Percentiles rank a stretch among this genome's conserved stretches.
These are phyloP conservation scores for Fusarium vanettenii DNA, from an alignment of 2,329 filamentous ascomycete species.

Conservation along the genomic window DNA sequence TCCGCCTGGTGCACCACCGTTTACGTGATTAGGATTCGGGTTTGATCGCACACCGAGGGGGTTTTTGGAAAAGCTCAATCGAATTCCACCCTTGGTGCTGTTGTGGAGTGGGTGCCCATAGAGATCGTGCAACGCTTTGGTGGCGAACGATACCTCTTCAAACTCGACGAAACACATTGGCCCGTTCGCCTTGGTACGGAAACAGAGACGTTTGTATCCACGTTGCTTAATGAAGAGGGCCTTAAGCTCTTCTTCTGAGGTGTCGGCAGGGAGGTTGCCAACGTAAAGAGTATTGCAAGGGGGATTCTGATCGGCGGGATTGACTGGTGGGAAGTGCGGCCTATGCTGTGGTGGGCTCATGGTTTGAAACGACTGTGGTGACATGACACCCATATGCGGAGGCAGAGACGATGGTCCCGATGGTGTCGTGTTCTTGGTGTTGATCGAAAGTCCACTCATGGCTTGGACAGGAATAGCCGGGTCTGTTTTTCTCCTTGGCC, in stretches of 20 bases:
- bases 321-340: constrained; percentile 84
- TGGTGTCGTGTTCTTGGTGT: constrained; percentile 66
- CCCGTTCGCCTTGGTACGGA: constrained; percentile 93
- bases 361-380: constrained; percentile 51
- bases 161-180: constrained; percentile 99
- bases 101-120: constrained; percentile 91
- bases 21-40: constrained; percentile 64
- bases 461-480: constrained; percentile 77
- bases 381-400: constrained; percentile 55
- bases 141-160: constrained; percentile 91
- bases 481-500: constrained; percentile 73
- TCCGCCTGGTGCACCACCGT: constrained; percentile 58
- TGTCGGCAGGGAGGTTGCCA: constrained; percentile 93
- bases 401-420: constrained; percentile 64
- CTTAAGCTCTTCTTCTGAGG: constrained; percentile 95
- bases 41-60: constrained; percentile 90
- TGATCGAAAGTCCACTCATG: constrained; percentile 77
- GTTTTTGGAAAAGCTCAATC: constrained; percentile 97
- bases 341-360: constrained; percentile 67
- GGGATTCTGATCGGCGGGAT: constrained; percentile 95
- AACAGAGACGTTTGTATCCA: constrained; percentile 94
- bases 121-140: constrained; percentile 88
- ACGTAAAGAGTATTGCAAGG: constrained; percentile 99
- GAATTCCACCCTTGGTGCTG: constrained; percentile 93
- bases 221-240: constrained; percentile 91